Conservation (phyloP, 2,329 filamentous ascomycete genomes). For the Cadophora gregata region DNA sequence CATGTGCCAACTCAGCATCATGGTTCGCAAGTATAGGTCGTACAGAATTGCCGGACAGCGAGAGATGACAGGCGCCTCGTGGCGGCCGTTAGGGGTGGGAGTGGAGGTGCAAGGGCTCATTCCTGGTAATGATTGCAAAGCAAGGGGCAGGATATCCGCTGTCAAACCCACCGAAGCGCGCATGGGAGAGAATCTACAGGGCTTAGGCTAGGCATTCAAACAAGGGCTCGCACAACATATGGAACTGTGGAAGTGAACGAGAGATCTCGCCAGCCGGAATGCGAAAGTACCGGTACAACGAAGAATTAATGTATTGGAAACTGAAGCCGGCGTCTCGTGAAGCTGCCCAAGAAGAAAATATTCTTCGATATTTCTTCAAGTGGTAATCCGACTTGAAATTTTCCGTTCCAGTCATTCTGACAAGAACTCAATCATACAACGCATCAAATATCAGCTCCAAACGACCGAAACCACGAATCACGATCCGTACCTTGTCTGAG, state of each 20-base stretch:
- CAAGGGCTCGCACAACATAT: slow-evolving; percentile 4
- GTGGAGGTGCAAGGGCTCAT: slow-evolving; percentile 5
- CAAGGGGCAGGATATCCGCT: slow-evolving; percentile 24
- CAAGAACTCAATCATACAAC: not conserved
- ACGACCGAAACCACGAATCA: slow-evolving; percentile 9
- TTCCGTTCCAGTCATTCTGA: not conserved
- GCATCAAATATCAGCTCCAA: slow-evolving; percentile 10
- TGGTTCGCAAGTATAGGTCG: not conserved
- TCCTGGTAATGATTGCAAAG: not conserved
- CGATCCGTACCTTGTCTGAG: slow-evolving; percentile 16
- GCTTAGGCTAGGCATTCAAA: slow-evolving; percentile 1
- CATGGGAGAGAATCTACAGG: not conserved
- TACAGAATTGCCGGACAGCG: slow-evolving; percentile 13
- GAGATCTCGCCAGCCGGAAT: not conserved
- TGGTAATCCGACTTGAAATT: not conserved
- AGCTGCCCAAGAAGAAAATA: not conserved
- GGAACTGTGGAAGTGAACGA: slow-evolving; percentile 10
- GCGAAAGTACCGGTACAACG: not conserved
- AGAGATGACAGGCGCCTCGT: slow-evolving; percentile 27
- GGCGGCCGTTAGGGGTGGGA: slow-evolving; percentile 25
- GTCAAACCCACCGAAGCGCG: slow-evolving; percentile 16
- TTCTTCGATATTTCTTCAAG: not conserved
- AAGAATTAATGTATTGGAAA: slow-evolving; percentile 19
- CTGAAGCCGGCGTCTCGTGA: not conserved
- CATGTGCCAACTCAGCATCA: not conserved